Conservation (phyloP, 345 rosid species). For the Camelina hispida region DNA sequence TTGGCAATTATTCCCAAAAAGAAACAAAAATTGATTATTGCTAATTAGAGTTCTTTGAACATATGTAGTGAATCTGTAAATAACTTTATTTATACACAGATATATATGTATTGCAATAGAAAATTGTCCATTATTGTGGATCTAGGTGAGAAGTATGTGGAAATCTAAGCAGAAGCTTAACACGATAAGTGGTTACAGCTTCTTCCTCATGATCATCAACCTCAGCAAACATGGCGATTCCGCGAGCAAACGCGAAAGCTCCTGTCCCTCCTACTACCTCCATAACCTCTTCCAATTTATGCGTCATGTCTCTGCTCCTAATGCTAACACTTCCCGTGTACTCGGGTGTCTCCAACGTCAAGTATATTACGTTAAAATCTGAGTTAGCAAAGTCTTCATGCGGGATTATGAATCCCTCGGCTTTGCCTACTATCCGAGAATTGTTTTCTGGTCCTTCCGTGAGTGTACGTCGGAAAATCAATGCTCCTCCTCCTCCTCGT, state of each 20-base stretch:
- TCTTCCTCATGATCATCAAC: constrained; percentile 32
- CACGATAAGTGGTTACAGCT: constrained; percentile 58
- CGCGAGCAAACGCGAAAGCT: constrained; percentile 78
- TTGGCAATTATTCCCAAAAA: too few species aligned
- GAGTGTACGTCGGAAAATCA: constrained; percentile 64
- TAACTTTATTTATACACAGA: background rate
- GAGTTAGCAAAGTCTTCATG: constrained; percentile 63
- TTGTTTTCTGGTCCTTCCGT: constrained; percentile 76
- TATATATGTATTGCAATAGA: background rate
- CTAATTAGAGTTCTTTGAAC: background rate
- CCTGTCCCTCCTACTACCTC: constrained; percentile 83
- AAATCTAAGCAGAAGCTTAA: constrained; percentile 74
- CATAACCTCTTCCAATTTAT: constrained; percentile 55
- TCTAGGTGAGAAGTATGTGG: constrained; percentile 57
- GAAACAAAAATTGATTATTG: background rate
- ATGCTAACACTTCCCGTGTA: constrained; percentile 70
- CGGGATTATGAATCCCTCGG: constrained; percentile 82
- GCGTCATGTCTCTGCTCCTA: constrained; percentile 53
- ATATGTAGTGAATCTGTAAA: background rate
- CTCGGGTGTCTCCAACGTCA: constrained; percentile 62
- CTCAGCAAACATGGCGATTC: constrained; percentile 62
- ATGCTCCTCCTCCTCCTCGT: constrained; percentile 49
- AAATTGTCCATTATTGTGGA: constrained; percentile 50
- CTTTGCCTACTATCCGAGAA: constrained; percentile 69
- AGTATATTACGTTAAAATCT: constrained; percentile 68